phyloP scores from a whole-genome alignment of 2,329 filamentous ascomycete genomes.

The Fusarium drepaniforme region DNA sequence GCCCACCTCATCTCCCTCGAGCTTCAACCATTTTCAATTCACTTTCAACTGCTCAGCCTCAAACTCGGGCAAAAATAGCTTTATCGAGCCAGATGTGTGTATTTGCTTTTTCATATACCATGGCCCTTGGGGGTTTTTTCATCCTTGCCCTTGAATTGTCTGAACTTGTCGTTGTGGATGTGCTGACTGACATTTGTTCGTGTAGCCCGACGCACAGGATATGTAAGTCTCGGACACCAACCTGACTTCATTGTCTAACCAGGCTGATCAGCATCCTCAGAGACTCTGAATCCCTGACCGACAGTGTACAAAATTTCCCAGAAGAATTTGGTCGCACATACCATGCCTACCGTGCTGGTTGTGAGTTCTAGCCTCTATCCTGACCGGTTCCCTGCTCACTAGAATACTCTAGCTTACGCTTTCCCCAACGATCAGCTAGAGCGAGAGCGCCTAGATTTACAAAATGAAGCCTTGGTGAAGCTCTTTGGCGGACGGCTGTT shows the following conservation, averaged over 20 bases:
- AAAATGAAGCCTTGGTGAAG: conserved; percentile 53
- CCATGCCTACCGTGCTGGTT: conserved; percentile 61
- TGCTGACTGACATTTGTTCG: conserved; percentile 42
- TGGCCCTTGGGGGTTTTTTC: neutral
- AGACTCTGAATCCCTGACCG: conserved; percentile 54
- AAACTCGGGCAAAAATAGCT: conserved; percentile 45
- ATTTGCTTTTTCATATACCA: neutral
- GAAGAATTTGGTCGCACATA: conserved; percentile 60
- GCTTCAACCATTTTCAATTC: conserved; percentile 46
- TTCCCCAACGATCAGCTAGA: conserved; percentile 60
- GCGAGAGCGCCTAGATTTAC: conserved; percentile 55
- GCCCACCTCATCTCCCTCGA: conserved; percentile 29
- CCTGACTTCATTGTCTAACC: neutral
- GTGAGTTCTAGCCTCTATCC: conserved; percentile 48
- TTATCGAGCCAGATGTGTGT: conserved; percentile 51
- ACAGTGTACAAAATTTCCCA: conserved; percentile 57
- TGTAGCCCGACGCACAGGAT: conserved; percentile 38
- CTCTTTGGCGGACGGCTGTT: conserved; percentile 55
- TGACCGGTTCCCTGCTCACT: conserved; percentile 11
- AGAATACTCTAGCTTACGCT: conserved; percentile 52
- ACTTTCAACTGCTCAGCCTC: conserved; percentile 48
- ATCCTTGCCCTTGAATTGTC: neutral
- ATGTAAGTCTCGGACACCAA: conserved; percentile 34
- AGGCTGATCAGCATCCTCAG: conserved; percentile 33
- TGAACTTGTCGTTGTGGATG: neutral